Percentiles rank a stretch among this genome's conserved stretches.
Conservation (phyloP, 352 stramenopile genomes). For the Globisporangium spiculum region DNA sequence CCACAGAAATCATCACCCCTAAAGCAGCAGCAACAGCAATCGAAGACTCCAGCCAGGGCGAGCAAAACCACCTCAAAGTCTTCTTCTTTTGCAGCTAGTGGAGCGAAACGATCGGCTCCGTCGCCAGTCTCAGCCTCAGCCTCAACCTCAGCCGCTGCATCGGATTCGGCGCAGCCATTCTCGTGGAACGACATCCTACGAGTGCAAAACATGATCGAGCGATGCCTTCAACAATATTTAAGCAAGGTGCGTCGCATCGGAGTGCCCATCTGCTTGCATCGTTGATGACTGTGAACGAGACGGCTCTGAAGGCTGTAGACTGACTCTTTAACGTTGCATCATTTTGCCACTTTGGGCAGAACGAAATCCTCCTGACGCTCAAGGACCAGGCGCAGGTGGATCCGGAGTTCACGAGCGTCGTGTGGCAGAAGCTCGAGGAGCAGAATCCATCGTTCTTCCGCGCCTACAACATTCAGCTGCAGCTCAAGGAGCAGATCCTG, state of each 20-base stretch:
- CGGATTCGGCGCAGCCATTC: conserved; percentile 35
- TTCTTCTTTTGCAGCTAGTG: background rate
- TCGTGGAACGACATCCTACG: conserved; percentile 89
- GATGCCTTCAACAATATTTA: conserved; percentile 89
- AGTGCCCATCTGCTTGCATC: too few relatives aligned
- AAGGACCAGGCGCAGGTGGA: conserved; percentile 82
- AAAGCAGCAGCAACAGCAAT: background rate
- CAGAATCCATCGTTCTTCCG: conserved; percentile 90
- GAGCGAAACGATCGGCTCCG: background rate
- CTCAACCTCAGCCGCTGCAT: background rate
- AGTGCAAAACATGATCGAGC: conserved; percentile 89
- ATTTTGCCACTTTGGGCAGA: conserved; percentile 22
- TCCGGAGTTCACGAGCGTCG: conserved; percentile 75
- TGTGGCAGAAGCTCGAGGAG: conserved; percentile 91
- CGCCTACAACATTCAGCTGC: conserved; percentile 79
- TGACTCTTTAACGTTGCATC: background rate
- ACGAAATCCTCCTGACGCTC: conserved; percentile 58
- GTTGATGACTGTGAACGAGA: too few relatives aligned
- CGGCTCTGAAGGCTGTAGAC: background rate
- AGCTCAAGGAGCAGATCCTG: conserved; percentile 89
- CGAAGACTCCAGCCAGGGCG: background rate
- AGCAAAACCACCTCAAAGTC: background rate
- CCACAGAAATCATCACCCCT: background rate
- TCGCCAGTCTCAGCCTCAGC: background rate
- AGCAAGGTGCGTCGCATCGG: conserved; percentile 56